phyloP scores from a whole-genome alignment of 345 rosid genomes.

The Camelina laxa region DNA sequence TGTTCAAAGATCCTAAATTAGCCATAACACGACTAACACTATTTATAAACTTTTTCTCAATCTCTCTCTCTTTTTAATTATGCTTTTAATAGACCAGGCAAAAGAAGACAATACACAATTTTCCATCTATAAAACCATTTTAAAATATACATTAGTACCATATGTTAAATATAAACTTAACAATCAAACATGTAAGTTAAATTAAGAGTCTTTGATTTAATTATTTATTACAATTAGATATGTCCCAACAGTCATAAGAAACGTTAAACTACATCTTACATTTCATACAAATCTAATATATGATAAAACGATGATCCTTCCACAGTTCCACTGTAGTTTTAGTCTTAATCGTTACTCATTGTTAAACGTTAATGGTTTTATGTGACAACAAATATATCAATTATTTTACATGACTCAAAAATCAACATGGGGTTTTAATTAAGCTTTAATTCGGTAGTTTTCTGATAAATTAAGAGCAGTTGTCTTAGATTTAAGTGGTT shows the following conservation, averaged over 20 bases:
- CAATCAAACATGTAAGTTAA: background rate
- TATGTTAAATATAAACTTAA: background rate
- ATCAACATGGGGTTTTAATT: background rate
- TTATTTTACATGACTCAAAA: too few species aligned
- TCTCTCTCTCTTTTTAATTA: background rate
- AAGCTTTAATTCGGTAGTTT: background rate
- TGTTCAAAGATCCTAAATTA: conserved; percentile 26
- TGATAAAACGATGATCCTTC: too few species aligned
- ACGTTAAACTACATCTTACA: background rate
- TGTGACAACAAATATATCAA: too few species aligned
- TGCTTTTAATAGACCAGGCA: background rate
- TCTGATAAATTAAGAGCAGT: background rate
- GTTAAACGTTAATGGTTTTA: too few species aligned
- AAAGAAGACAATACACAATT: background rate
- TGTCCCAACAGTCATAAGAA: background rate
- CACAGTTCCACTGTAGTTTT: background rate
- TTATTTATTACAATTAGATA: background rate
- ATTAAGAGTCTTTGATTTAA: background rate
- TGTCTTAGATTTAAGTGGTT: background rate
- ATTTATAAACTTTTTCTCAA: background rate
- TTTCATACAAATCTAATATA: background rate
- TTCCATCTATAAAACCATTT: conserved; percentile 6
- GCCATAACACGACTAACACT: conserved; percentile 5
- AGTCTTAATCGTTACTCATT: too few species aligned
- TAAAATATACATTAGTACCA: background rate